These are phyloP conservation scores for Paramecium octaurelia DNA, from an alignment of 73 alveolate species.

Conservation along the genomic window DNA sequence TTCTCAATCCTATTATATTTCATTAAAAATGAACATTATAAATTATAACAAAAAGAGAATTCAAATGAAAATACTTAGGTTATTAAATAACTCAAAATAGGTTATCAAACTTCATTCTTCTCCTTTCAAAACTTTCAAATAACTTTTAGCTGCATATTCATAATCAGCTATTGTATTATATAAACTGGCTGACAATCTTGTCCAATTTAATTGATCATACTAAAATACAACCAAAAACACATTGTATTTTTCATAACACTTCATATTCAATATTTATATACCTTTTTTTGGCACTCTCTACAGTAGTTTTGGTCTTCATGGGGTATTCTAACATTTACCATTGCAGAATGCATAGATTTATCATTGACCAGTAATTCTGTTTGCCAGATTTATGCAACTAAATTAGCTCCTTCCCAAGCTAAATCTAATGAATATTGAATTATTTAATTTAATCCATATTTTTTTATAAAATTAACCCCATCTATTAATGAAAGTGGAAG, in stretches of 20 bases:
- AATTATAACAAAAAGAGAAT: too few relatives aligned
- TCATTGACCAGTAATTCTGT: not conserved
- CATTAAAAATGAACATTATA: too few relatives aligned
- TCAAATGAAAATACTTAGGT: not conserved
- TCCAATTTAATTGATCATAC: not conserved
- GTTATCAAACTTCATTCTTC: not conserved
- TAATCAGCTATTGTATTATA: not conserved
- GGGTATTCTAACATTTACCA: constrained; percentile 24
- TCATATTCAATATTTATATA: not conserved
- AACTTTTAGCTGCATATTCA: not conserved
- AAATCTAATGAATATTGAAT: not conserved
- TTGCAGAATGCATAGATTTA: not conserved
- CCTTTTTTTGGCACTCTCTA: not conserved
- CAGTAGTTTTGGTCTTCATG: not conserved
- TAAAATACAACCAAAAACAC: not conserved
- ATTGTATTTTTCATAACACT: not conserved
- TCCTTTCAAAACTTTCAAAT: not conserved
- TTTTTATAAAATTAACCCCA: not conserved
- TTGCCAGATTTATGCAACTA: not conserved
- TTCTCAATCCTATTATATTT: too few relatives aligned
- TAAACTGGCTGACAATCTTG: not conserved
- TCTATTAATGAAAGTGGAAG: not conserved
- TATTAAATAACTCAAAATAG: too few relatives aligned
- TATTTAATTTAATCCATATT: not conserved
- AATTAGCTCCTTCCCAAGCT: constrained; percentile 12